A percentile compares a stretch with the other conserved stretches of the same genome.
These are phyloP conservation scores for Mucor circinelloides DNA, from an alignment of 371 early-diverging fungal species.

Conservation along the genomic window DNA sequence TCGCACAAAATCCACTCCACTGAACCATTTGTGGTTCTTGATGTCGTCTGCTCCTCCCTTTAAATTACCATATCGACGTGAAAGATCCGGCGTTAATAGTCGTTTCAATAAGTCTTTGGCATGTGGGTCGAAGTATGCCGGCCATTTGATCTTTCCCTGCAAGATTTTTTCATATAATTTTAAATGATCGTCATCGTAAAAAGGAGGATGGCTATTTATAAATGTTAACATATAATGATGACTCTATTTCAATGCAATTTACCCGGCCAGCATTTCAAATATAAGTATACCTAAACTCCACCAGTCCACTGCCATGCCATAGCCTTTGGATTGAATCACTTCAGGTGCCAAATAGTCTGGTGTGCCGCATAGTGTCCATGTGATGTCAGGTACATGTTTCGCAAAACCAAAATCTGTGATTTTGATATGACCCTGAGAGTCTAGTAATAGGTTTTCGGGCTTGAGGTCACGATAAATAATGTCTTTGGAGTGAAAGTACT, in stretches of 20 bases:
- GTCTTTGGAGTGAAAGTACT: constrained; percentile 87
- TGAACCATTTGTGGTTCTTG: constrained; percentile 90
- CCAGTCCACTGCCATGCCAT: constrained; percentile 98
- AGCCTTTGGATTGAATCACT: constrained; percentile 96
- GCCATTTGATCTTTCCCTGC: constrained; percentile 86
- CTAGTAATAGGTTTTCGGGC: constrained; percentile 90
- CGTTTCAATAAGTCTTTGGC: constrained; percentile 94
- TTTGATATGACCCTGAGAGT: constrained; percentile 91
- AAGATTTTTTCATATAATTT: constrained; percentile 95
- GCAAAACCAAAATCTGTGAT: constrained; percentile 99
- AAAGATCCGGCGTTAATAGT: constrained; percentile 87
- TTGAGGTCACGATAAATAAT: constrained; percentile 94
- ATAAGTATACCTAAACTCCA: constrained; percentile 98
- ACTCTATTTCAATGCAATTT: neutral
- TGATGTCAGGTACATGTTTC: constrained; percentile 90
- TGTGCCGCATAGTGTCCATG: constrained; percentile 85
- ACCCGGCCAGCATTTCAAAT: constrained; percentile 86
- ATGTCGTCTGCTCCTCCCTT: constrained; percentile 86
- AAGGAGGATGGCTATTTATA: constrained; percentile 80
- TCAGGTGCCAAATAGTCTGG: constrained; percentile 99
- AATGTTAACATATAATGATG: neutral
- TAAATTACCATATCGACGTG: constrained; percentile 92
- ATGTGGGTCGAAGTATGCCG: constrained; percentile 85
- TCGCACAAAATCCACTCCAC: constrained; percentile 77
- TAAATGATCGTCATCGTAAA: constrained; percentile 93